Conservation (phyloP, 2,329 filamentous ascomycete species). For the Epicoccum nigrum region DNA sequence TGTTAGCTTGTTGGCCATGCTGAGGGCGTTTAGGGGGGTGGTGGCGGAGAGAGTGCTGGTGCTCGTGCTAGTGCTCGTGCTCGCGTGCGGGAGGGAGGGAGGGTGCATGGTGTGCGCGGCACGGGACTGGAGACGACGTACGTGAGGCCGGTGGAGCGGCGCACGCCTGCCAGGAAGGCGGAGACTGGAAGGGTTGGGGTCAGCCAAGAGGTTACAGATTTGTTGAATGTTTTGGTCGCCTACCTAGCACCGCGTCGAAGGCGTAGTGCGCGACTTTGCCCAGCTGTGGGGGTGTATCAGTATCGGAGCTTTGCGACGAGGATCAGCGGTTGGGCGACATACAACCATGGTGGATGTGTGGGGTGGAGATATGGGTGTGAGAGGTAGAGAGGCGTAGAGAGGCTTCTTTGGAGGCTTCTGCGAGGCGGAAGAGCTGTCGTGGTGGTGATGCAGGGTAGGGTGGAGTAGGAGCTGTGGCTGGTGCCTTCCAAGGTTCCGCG, state of each 20-base stretch:
- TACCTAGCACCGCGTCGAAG: slow-evolving; percentile 92
- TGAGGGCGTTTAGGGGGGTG: background rate
- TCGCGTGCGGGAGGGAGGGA: background rate
- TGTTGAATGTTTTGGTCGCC: slow-evolving; percentile 44
- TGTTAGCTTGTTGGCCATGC: slow-evolving; percentile 17
- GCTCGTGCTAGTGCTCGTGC: too few species aligned
- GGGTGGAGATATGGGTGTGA: background rate
- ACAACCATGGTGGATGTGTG: slow-evolving; percentile 44
- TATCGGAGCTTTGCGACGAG: slow-evolving; percentile 57
- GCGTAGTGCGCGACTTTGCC: slow-evolving; percentile 93
- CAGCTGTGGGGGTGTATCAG: slow-evolving; percentile 68
- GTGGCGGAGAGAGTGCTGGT: too few species aligned
- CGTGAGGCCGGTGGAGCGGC: slow-evolving; percentile 96
- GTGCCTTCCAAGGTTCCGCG: slow-evolving; percentile 21
- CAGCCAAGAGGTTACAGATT: slow-evolving; percentile 19
- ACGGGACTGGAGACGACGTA: slow-evolving; percentile 60
- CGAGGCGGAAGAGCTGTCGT: slow-evolving; percentile 11
- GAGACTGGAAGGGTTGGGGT: slow-evolving; percentile 67
- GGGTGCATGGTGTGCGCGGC: too few species aligned
- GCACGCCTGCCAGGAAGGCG: slow-evolving; percentile 94
- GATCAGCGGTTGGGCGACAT: slow-evolving; percentile 28
- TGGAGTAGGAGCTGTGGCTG: slow-evolving; percentile 29
- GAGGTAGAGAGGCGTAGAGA: background rate
- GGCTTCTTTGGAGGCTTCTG: background rate
- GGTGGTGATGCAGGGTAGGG: slow-evolving; percentile 25